Evolutionary conservation across 805 yeast species (phyloP).

Genomic region (Clavispora carvajalis): DNA sequence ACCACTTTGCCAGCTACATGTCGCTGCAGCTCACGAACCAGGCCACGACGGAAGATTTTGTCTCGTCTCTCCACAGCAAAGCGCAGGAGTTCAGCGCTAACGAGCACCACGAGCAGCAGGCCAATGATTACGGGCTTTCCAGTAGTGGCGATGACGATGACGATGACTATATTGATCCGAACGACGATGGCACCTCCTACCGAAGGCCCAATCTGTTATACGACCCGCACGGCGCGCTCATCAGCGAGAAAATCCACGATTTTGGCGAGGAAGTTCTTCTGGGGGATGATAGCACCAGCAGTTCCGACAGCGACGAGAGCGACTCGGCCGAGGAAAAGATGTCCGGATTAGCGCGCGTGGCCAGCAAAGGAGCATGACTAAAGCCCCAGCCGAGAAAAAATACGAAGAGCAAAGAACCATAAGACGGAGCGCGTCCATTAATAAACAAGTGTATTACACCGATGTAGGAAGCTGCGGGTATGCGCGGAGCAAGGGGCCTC

Average conservation of each 20-base stretch:
- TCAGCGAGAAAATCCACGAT: constrained; percentile 9
- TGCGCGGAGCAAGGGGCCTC: too few relatives aligned
- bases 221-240: constrained; percentile 30
- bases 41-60: constrained; percentile 32
- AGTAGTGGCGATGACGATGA: constrained; percentile 40
- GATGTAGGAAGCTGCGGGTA: background rate
- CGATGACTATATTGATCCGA: constrained; percentile 74
- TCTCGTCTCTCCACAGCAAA: constrained; percentile 42
- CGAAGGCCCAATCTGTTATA: constrained; percentile 61
- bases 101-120: constrained; percentile 5
- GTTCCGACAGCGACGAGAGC: constrained; percentile 28
- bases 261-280: constrained; percentile 7
- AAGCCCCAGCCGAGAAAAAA: background rate
- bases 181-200: constrained; percentile 76
- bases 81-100: constrained; percentile 15
- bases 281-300: constrained; percentile 28
- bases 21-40: constrained; percentile 65
- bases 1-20: constrained; percentile 68
- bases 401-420: background rate
- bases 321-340: constrained; percentile 18
- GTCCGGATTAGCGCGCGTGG: constrained; percentile 34
- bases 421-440: constrained; percentile 1
- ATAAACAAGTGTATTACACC: background rate
- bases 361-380: constrained; percentile 27
- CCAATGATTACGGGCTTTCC: constrained; percentile 7